A percentile compares a stretch with the other conserved stretches of the same genome.
Conservation (phyloP, 495 filamentous ascomycete species). For the Xylaria curta region DNA sequence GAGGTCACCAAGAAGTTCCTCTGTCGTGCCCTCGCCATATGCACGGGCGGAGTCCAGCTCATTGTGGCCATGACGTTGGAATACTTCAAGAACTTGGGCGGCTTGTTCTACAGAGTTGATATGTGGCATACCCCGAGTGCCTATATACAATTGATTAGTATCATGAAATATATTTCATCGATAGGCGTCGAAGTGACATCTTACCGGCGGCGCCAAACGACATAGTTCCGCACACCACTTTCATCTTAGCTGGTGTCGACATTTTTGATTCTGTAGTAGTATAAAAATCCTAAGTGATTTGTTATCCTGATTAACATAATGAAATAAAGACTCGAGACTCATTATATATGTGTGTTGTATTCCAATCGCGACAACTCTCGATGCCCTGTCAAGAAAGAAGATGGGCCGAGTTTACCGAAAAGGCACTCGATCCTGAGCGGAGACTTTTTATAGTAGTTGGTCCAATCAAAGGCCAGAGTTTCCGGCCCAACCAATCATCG, state of each 20-base stretch:
- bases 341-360: background rate
- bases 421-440: background rate
- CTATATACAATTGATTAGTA: background rate
- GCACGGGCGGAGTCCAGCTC: constrained; percentile 64
- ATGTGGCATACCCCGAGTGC: constrained; percentile 31
- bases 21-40: constrained; percentile 59
- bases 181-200: background rate
- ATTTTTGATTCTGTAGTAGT: background rate
- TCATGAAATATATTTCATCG: background rate
- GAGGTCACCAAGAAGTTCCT: constrained; percentile 54
- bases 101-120: constrained; percentile 44
- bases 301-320: too few relatives aligned
- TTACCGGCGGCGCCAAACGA: constrained; percentile 30
- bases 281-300: background rate
- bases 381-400: background rate
- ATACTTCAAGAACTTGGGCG: constrained; percentile 45
- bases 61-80: constrained; percentile 61
- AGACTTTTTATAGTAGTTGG: background rate
- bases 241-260: constrained; percentile 16
- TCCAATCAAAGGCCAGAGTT: constrained; percentile 13
- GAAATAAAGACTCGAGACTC: background rate
- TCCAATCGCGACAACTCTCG: background rate
- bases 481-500: background rate
- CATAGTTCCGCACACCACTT: constrained; percentile 35
- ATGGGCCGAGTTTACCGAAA: background rate